phyloP scores from a whole-genome alignment of 2,329 filamentous ascomycete species.

The Venturiaceae sp. region DNA sequence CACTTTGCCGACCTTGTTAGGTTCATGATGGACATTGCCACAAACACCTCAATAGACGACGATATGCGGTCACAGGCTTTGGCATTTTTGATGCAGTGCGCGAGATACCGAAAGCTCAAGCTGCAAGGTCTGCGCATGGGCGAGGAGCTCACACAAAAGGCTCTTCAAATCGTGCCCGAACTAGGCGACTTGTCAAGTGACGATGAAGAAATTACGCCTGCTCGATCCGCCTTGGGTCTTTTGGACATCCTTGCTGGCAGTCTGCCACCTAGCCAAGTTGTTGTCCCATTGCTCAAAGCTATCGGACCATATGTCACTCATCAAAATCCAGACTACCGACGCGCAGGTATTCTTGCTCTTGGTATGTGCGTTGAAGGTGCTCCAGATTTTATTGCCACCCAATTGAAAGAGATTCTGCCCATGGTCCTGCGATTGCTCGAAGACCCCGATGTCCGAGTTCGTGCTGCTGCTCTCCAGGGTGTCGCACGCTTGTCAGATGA shows the following conservation, averaged over 20 bases:
- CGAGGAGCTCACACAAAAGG: constrained; percentile 76
- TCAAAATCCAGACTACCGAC: constrained; percentile 66
- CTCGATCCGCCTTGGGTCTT: constrained; percentile 73
- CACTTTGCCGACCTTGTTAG: constrained; percentile 85
- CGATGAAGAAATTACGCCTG: constrained; percentile 78
- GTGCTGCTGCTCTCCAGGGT: constrained; percentile 77
- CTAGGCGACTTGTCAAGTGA: constrained; percentile 63
- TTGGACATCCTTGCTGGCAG: constrained; percentile 83
- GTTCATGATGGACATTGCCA: constrained; percentile 86
- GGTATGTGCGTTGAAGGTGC: constrained; percentile 94
- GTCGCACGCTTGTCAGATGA: constrained; percentile 89
- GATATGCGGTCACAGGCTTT: constrained; percentile 85
- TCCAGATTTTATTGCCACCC: constrained; percentile 92
- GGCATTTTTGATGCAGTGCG: constrained; percentile 85
- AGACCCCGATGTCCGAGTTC: constrained; percentile 74
- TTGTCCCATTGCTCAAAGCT: constrained; percentile 81
- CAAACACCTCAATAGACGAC: constrained; percentile 67
- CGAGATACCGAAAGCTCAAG: constrained; percentile 90
- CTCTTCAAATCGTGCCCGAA: constrained; percentile 83
- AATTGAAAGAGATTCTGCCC: constrained; percentile 78
- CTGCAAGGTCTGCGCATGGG: constrained; percentile 85
- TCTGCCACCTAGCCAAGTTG: constrained; percentile 85
- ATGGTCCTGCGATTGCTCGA: constrained; percentile 73
- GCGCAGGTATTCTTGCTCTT: constrained; percentile 83
- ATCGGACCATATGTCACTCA: constrained; percentile 73